These are phyloP conservation scores for Pichia membranifaciens DNA, from an alignment of 805 yeast genomes.

Conservation along the genomic window DNA sequence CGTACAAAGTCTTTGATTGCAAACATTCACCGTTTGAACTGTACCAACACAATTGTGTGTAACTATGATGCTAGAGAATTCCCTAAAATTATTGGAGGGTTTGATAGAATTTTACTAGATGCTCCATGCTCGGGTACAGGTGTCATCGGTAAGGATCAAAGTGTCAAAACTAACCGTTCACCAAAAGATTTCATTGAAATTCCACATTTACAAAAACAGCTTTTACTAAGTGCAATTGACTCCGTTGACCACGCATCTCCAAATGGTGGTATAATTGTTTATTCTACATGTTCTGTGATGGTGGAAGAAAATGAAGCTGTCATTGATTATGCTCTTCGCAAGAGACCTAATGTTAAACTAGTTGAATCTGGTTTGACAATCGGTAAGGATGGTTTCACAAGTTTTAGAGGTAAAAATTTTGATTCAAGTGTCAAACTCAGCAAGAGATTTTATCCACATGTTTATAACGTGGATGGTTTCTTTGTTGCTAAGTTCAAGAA, in stretches of 20 bases:
- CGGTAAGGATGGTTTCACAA: conserved; percentile 93
- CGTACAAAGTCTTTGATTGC: conserved; percentile 96
- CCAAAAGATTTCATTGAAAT: conserved; percentile 95
- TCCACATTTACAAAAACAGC: conserved; percentile 94
- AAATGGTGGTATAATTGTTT: conserved; percentile 91
- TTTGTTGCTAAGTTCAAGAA: conserved; percentile 95
- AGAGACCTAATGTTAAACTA: conserved; percentile 91
- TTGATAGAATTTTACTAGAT: conserved; percentile 88
- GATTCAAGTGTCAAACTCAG: conserved; percentile 71
- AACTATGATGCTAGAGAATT: conserved; percentile 98
- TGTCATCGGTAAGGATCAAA: conserved; percentile 95
- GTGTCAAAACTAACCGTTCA: conserved; percentile 87
- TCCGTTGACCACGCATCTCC: conserved; percentile 90
- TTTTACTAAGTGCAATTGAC: conserved; percentile 90
- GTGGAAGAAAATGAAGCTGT: conserved; percentile 98
- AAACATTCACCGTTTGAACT: conserved; percentile 93
- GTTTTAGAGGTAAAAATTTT: conserved; percentile 89
- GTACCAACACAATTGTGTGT: conserved; percentile 93
- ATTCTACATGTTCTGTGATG: conserved; percentile 97
- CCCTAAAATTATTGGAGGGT: conserved; percentile 97
- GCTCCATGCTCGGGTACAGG: conserved; percentile 99
- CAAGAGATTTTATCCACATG: conserved; percentile 96
- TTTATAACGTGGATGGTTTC: conserved; percentile 97
- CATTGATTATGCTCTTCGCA: conserved; percentile 94
- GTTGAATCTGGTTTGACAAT: conserved; percentile 89